Conservation (phyloP, 2,329 filamentous ascomycete species). For the Exophiala bonariae region DNA sequence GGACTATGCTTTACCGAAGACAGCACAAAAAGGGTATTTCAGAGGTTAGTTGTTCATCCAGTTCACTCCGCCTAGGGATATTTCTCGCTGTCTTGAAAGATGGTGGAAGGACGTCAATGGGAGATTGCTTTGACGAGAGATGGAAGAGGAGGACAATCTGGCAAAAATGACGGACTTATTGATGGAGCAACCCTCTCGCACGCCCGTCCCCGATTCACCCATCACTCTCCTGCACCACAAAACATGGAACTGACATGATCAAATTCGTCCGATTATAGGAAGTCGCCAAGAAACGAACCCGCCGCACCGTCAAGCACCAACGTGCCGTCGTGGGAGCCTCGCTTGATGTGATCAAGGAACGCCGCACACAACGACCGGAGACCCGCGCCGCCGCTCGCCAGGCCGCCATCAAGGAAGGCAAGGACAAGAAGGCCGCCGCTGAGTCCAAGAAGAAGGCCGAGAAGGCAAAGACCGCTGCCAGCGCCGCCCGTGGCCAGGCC, state of each 20-base stretch:
- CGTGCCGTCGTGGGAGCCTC: conserved; percentile 98
- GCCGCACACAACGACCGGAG: conserved; percentile 90
- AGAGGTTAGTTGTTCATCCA: conserved; percentile 83
- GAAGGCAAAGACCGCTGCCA: conserved; percentile 90
- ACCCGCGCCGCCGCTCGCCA: conserved; percentile 87
- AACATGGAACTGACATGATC: not conserved
- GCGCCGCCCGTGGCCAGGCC: conserved; percentile 73
- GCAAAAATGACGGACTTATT: too few relatives aligned
- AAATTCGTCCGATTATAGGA: conserved; percentile 63
- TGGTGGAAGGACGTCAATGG: not conserved
- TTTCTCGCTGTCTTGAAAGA: too few relatives aligned
- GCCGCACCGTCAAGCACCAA: conserved; percentile 97
- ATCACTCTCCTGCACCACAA: too few relatives aligned
- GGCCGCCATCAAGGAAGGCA: conserved; percentile 92
- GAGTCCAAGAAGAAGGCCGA: conserved; percentile 96
- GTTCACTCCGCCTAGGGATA: too few relatives aligned
- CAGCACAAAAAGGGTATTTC: conserved; percentile 99
- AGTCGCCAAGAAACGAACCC: conserved; percentile 99
- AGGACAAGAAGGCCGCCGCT: conserved; percentile 93
- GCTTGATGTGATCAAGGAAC: conserved; percentile 99
- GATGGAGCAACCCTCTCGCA: too few relatives aligned
- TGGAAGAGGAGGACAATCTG: not conserved
- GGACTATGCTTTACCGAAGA: conserved; percentile 97
- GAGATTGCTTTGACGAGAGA: conserved; percentile 5
- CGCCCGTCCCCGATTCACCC: too few relatives aligned